phyloP scores from a whole-genome alignment of 139 green algal species.

The Bryopsis sp. region DNA sequence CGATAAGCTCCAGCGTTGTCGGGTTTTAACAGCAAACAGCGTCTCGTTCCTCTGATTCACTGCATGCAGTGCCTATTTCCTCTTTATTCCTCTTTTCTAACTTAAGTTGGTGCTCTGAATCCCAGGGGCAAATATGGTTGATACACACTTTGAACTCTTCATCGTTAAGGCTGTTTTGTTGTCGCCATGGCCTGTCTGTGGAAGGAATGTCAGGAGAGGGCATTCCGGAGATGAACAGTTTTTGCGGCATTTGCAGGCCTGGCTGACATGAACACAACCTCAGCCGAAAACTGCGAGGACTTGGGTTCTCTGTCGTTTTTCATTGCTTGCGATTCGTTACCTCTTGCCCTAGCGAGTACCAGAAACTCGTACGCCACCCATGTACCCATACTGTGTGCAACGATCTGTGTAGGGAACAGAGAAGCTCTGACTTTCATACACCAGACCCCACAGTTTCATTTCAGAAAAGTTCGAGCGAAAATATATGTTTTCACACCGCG shows the following conservation, averaged over 20 bases:
- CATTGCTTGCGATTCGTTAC: conserved; percentile 16
- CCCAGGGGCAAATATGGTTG: neutral
- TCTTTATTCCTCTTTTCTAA: no score
- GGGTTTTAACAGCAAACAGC: no score
- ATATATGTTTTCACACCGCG: conserved; percentile 32
- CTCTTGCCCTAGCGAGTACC: conserved; percentile 14
- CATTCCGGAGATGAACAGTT: conserved; percentile 73
- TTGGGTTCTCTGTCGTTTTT: no score
- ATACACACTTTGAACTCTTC: conserved; percentile 51
- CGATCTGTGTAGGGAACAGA: conserved; percentile 26
- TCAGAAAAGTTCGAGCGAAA: no score
- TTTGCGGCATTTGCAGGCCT: conserved; percentile 47
- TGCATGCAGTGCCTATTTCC: no score
- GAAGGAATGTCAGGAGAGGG: conserved; percentile 51
- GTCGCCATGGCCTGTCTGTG: conserved; percentile 57
- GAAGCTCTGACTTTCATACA: neutral
- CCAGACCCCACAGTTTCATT: no score
- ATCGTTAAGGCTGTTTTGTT: conserved; percentile 46
- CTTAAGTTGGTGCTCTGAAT: no score
- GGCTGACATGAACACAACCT: no score
- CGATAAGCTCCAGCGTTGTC: no score
- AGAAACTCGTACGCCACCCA: conserved; percentile 78
- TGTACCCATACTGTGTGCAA: conserved; percentile 65
- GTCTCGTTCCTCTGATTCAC: no score
- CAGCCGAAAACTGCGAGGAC: no score